Evolutionary conservation across 148 eudicot genomes (phyloP), one percentile per base, ranked within the genome.

Genomic region (Fagopyrum tataricum): DNA sequence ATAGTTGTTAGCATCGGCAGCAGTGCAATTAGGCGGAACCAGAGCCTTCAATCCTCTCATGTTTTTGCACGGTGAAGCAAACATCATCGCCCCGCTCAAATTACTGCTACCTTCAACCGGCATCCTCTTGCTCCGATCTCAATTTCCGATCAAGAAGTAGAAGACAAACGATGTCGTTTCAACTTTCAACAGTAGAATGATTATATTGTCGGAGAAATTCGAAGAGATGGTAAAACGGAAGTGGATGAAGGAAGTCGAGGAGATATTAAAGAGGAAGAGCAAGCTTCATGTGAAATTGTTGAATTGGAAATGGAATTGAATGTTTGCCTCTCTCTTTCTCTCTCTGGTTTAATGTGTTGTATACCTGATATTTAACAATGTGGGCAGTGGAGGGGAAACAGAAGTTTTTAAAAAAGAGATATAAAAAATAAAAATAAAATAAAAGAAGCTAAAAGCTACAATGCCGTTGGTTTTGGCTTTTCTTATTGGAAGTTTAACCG

Each of bases 21-120:
- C 37, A 21, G 44, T 31, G 37, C 37, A 59, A 12, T 59, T 59
- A 9, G 39, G 66, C 20, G 37, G 37, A 31, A 85, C 76, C 78
- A 88, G 62, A 61, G 85, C 85, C 83, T 92, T 92, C 52, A 90
- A 73, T 46, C 96, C 97, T 74, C 87, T 83, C 82, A 79, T 74
- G 31, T 83, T 87, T 79, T 84, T 87, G 76, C 68, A 62, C 10
- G 86, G 84, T 18, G 84, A 78, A 10, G 18, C 74, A 72, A 81
- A 81, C 41, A 77, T 71, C 41, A 77, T 71, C 20, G 78, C 58
- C 5, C 41, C 59, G 53, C 31, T 18, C 26, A 70, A 31, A 23
- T 70, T 70, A 75, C 64, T 76, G 75, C 75, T 62, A 11, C 21
- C 74, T 64, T 89, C 94, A 56, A 80, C 87, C 59, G 84, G 85